These are phyloP conservation scores for Starmerella riodocensis DNA, from an alignment of 805 yeast genomes.

Conservation along the genomic window DNA sequence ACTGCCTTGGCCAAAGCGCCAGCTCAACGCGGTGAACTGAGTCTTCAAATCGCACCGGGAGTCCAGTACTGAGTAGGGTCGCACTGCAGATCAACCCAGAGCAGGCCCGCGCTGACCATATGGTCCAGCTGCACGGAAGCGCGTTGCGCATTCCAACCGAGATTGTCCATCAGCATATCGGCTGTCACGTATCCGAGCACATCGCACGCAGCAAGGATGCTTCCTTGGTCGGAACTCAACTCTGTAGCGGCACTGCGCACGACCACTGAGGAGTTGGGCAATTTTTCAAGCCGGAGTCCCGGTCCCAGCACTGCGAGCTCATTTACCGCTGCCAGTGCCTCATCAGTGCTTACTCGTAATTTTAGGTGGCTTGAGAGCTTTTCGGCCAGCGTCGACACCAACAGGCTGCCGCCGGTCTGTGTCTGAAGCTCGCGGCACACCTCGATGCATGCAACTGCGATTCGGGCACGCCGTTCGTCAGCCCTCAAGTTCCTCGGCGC, in stretches of 20 bases:
- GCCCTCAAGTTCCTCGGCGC: slow-evolving; percentile 26
- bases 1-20: too few species aligned
- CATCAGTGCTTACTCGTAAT: slow-evolving; percentile 30
- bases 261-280: slow-evolving; percentile 43
- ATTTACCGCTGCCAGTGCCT: slow-evolving; percentile 43
- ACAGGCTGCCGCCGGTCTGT: slow-evolving; percentile 70
- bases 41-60: slow-evolving; percentile 19
- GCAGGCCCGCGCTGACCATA: slow-evolving; percentile 65
- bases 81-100: slow-evolving; percentile 62
- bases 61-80: slow-evolving; percentile 29
- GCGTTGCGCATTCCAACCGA: slow-evolving; percentile 56
- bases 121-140: slow-evolving; percentile 55
- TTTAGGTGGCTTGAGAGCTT: slow-evolving; percentile 20
- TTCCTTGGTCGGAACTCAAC: slow-evolving; percentile 53
- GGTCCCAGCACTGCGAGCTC: slow-evolving; percentile 48
- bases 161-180: slow-evolving; percentile 54
- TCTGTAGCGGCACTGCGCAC: slow-evolving; percentile 52
- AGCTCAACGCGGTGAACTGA: too few species aligned
- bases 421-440: slow-evolving; percentile 55
- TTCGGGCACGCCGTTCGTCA: slow-evolving; percentile 36
- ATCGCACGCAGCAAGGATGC: slow-evolving; percentile 61
- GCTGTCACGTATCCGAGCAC: slow-evolving; percentile 62
- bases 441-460: slow-evolving; percentile 65
- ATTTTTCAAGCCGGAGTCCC: slow-evolving; percentile 51
- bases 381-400: slow-evolving; percentile 40